phyloP scores from a whole-genome alignment of 192 early-diverging fungal genomes.

The Geranomyces michiganensis region DNA sequence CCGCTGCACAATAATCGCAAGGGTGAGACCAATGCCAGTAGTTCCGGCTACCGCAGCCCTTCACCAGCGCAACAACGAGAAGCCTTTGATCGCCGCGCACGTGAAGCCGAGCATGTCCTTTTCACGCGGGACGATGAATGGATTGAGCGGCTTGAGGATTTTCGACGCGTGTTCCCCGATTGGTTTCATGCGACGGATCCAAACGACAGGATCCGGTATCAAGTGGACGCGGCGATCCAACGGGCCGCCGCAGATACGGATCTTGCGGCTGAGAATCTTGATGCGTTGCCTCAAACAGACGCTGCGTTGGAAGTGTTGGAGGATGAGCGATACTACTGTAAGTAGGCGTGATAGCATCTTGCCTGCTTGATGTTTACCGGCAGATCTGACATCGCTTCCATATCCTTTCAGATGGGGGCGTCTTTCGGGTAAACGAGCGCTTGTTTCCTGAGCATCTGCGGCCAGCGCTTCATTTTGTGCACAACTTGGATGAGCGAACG shows the following conservation, averaged over 20 bases:
- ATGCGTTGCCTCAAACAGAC: neutral
- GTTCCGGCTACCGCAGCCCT: neutral
- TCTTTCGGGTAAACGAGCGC: conserved; percentile 7
- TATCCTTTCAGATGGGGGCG: conserved; percentile 1
- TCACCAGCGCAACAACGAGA: neutral
- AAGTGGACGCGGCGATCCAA: neutral
- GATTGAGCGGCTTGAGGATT: neutral
- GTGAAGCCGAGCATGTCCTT: neutral
- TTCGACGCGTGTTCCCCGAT: neutral
- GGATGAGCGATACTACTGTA: conserved; percentile 7
- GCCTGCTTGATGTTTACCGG: neutral
- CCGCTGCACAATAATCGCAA: neutral
- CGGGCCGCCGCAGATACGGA: neutral
- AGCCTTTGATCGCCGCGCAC: neutral
- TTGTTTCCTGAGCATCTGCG: neutral
- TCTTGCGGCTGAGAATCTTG: neutral
- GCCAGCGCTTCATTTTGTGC: neutral
- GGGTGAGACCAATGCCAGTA: too few relatives aligned
- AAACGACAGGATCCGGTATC: neutral
- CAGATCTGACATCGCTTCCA: neutral
- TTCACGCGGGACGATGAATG: neutral
- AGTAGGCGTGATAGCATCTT: too few relatives aligned
- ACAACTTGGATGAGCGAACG: neutral
- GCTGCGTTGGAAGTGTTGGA: neutral
- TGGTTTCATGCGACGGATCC: conserved; percentile 2